Evolutionary conservation across 2,329 filamentous ascomycete species (phyloP), one percentile per base, ranked within the genome.

Genomic region (Didymellaceae sp.): DNA sequence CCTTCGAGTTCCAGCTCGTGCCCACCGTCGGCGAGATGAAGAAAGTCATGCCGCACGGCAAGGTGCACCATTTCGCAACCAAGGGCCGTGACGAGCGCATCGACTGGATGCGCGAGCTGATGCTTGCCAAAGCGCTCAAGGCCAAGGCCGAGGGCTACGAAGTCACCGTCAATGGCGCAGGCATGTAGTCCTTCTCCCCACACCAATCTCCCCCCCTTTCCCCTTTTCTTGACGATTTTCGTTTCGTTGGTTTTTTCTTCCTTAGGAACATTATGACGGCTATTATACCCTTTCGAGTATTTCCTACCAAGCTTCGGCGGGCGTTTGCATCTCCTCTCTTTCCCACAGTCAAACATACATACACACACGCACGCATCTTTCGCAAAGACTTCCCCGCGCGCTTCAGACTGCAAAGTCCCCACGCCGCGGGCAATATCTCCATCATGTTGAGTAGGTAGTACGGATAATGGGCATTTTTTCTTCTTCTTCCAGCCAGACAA

Each of bases 61-160:
- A 96, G 81, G 89, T 90, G 34, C 93, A 97, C 68, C 91, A 97
- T 71, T 97, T 97, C 71, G 90, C 93, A 0, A 93, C 97, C 62
- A 88, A 88, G 75, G 85, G 81, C 64, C 84, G 91, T 11, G 90
- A 97, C 68, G 90, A 97, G 70, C 84, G 93, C 55, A 97, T 97
- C 66, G 93, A 97, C 72, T 99, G 94, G 94, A 95, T 95, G 90
- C 82, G 90, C 45, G 90, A 95, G 80, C 78, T 95, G 54, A 95
- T 95, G 90, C 84, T 95, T 35, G 90, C 90, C 45, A 94, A 94
- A 78, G 90, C 90, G 14, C 78, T 91, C 70, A 89, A 87, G 78
- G 88, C 91, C 75, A 94, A 92, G 81, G 86, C 84, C 37, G 86
- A 91, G 62, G 90, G 90, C 14, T 93, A 88, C 63, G 88, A 92